Percentiles rank a stretch among this genome's conserved stretches.
Evolutionary conservation across 1,139 yeast species (phyloP).

Genomic region (Meyerozyma elateridarum): DNA sequence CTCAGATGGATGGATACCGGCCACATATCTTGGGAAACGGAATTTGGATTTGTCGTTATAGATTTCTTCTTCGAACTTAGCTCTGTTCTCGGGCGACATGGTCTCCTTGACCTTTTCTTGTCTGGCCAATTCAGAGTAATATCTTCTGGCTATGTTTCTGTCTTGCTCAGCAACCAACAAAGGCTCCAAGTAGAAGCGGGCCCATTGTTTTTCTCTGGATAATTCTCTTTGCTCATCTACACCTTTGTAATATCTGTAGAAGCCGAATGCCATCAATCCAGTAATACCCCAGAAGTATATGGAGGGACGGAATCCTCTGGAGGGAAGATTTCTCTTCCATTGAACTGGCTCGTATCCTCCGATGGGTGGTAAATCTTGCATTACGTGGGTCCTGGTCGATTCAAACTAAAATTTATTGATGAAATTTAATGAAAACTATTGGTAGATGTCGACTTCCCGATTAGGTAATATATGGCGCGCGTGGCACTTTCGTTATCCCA

Average conservation of each 20-base stretch:
- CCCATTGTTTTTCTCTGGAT: slow-evolving; percentile 72
- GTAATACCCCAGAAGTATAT: slow-evolving; percentile 63
- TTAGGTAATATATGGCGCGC: slow-evolving; percentile 10
- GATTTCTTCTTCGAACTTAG: slow-evolving; percentile 40
- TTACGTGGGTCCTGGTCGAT: slow-evolving; percentile 9
- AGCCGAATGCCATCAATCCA: slow-evolving; percentile 67
- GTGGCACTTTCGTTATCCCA: slow-evolving; percentile 2
- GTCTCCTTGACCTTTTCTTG: slow-evolving; percentile 51
- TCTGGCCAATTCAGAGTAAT: slow-evolving; percentile 60
- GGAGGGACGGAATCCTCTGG: slow-evolving; percentile 79
- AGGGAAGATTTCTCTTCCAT: slow-evolving; percentile 84
- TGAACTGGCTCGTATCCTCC: slow-evolving; percentile 86
- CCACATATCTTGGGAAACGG: slow-evolving; percentile 42
- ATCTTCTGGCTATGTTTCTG: slow-evolving; percentile 72
- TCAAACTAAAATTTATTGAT: background rate
- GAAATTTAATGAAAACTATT: slow-evolving; percentile 4
- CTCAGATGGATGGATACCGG: slow-evolving; percentile 38
- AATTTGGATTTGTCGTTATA: slow-evolving; percentile 44
- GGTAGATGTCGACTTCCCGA: slow-evolving; percentile 13
- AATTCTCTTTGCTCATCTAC: slow-evolving; percentile 76
- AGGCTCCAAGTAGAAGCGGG: slow-evolving; percentile 70
- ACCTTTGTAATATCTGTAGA: slow-evolving; percentile 62
- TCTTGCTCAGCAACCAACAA: slow-evolving; percentile 79
- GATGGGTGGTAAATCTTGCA: slow-evolving; percentile 85
- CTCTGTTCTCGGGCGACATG: slow-evolving; percentile 37